Base-by-base conservation (phyloP, 805 yeast species). In the Candida koratica region DNA sequence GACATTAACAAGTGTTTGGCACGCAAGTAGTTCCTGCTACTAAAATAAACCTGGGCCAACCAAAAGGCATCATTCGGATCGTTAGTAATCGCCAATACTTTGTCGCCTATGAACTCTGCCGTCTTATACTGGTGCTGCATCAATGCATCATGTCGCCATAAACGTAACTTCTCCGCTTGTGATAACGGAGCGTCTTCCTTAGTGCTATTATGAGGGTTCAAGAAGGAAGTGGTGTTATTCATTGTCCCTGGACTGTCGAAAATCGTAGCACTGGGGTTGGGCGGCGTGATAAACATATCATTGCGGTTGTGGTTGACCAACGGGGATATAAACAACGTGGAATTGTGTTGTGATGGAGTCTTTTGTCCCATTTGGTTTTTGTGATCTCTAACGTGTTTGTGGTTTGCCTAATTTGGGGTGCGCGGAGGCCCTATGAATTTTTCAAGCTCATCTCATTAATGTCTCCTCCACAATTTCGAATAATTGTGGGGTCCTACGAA, bases 1-100 rank as follows among this genome's bases (percentile, higher is more conserved):
- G 76, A 71, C 12, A 77, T 60, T 14, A 90, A 67, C 27, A 89
- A 58, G 44, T 79, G 80, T 35, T 87, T 74, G 2, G 95, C 96
- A 22, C 96, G 68, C 26, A 81, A 71, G 57, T 77, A 88, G 52
- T 84, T 77, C 8, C 90, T 90, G 38, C 77, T 77, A 38, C 79
- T 67, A 56, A 78, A 86, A 55, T 83, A 79, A 4, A 84, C 95
- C 61, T 90, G 96, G 0, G 96, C 96, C 19, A 90, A 68, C 96
- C 97, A 89, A 58, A 87, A 90, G 8, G 96, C 96, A 55, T 90
- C 97, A 51, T 82, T 85, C 10, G 96, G 84, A 52, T 89, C 96
- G 41, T 73, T 71, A 0, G 97, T 88, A 42, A 93, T 62, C 1
- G 88, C 75, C 27, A 86, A 70, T 6, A 93, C 85, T 50, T 89